These are phyloP conservation scores for Lactarius hengduanensis DNA, from an alignment of 768 basidiomycete genomes.

Conservation along the genomic window DNA sequence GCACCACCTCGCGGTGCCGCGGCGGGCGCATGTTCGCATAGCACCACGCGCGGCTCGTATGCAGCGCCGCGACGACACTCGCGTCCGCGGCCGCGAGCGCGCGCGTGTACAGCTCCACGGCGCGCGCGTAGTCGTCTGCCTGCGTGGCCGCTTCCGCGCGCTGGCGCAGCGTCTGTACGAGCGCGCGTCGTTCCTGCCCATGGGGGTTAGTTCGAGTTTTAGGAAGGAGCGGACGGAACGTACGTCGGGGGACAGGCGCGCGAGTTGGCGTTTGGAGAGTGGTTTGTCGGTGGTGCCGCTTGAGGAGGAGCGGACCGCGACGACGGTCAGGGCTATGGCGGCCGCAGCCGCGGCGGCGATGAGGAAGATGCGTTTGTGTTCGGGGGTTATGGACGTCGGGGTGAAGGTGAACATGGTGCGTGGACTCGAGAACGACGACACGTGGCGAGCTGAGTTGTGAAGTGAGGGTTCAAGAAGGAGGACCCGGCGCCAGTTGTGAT, in stretches of 20 bases:
- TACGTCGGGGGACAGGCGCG: background rate
- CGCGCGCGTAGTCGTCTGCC: slow-evolving; percentile 51
- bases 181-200: slow-evolving; percentile 57
- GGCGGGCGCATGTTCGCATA: slow-evolving; percentile 89
- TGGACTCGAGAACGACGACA: background rate
- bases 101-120: slow-evolving; percentile 65
- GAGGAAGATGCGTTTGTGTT: background rate
- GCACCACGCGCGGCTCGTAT: slow-evolving; percentile 95
- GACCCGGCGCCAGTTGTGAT: background rate
- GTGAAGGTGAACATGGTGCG: background rate
- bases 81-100: slow-evolving; percentile 61
- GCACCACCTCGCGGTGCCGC: slow-evolving; percentile 74
- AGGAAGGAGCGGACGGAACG: background rate
- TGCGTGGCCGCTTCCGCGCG: slow-evolving; percentile 71
- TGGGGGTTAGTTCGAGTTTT: too few relatives aligned
- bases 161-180: slow-evolving; percentile 62
- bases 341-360: background rate
- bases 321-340: background rate
- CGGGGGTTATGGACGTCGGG: background rate
- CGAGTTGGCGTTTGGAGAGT: background rate
- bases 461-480: too few relatives aligned
- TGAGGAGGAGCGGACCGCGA: background rate
- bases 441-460: background rate
- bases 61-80: slow-evolving; percentile 57
- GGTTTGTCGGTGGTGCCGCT: background rate